A percentile compares a stretch with the other conserved stretches of the same genome.
phyloP scores from a whole-genome alignment of 2,329 filamentous ascomycete species.

The Pestalotiopsis sp. region DNA sequence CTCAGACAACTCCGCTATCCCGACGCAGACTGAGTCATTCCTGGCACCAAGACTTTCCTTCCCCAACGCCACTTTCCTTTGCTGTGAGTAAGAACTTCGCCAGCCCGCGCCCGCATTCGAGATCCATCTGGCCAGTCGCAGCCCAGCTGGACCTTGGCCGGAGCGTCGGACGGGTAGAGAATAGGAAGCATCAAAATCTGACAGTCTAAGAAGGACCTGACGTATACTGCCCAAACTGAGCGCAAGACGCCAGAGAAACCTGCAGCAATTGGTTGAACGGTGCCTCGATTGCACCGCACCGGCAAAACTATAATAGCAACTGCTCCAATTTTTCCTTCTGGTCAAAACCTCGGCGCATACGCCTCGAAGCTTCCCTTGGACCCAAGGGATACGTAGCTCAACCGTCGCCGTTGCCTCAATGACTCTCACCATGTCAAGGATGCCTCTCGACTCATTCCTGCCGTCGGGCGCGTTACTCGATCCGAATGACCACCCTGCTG shows the following conservation, averaged over 20 bases:
- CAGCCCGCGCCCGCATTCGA: neutral
- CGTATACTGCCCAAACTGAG: neutral
- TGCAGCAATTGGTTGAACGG: neutral
- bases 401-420: constrained; percentile 15
- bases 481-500: constrained; percentile 28
- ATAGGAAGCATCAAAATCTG: neutral
- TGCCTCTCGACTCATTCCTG: constrained; percentile 44
- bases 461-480: constrained; percentile 39
- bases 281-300: neutral
- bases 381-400: neutral
- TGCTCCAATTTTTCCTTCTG: neutral
- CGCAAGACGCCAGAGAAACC: neutral
- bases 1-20: neutral
- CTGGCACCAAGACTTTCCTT: neutral
- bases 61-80: neutral
- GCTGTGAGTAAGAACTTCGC: neutral
- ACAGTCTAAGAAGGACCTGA: neutral
- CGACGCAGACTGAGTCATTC: neutral
- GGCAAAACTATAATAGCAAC: constrained; percentile 4
- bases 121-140: neutral
- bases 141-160: neutral
- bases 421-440: constrained; percentile 41
- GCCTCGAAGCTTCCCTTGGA: neutral
- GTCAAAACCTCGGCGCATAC: neutral
- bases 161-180: neutral